Evolutionary conservation across 179 eudicot genomes (phyloP).

Genomic region (Patellifolia procumbens): DNA sequence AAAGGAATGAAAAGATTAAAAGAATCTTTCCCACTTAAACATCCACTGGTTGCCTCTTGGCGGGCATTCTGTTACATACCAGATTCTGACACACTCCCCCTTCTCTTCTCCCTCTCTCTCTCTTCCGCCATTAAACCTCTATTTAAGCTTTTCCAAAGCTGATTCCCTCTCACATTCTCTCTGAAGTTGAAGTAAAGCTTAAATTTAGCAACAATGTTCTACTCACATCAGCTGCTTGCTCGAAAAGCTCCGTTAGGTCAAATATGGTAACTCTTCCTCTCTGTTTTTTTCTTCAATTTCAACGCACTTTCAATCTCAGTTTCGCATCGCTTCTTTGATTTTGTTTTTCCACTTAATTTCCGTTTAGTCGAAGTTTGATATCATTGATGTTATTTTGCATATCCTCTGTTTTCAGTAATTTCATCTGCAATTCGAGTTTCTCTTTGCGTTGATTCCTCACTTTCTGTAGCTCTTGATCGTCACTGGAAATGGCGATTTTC

Average conservation of each 20-base stretch:
- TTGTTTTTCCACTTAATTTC: not conserved
- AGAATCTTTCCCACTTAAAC: not conserved
- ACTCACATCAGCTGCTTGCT: conserved; percentile 88
- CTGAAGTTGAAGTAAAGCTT: not conserved
- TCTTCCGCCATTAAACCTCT: not conserved
- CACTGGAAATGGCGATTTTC: not conserved
- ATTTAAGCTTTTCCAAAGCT: not conserved
- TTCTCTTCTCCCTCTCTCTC: not conserved
- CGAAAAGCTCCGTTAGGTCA: conserved; percentile 89
- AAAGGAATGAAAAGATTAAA: too few species aligned
- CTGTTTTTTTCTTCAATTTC: not conserved
- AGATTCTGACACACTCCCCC: conserved; percentile 1
- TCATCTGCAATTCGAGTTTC: not conserved
- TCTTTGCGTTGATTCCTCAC: not conserved
- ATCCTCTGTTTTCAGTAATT: not conserved
- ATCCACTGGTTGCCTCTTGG: not conserved
- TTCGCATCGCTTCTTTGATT: not conserved
- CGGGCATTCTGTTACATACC: conserved; percentile 30
- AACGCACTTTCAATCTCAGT: not conserved
- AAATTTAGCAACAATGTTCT: conserved; percentile 51
- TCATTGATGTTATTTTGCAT: not conserved
- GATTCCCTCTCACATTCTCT: conserved; percentile 13
- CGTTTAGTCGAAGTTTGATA: not conserved
- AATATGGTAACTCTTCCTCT: conserved; percentile 53
- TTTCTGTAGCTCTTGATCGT: not conserved